Conservation (phyloP, 2,329 filamentous ascomycete species). For the Hypoxylon sp. region DNA sequence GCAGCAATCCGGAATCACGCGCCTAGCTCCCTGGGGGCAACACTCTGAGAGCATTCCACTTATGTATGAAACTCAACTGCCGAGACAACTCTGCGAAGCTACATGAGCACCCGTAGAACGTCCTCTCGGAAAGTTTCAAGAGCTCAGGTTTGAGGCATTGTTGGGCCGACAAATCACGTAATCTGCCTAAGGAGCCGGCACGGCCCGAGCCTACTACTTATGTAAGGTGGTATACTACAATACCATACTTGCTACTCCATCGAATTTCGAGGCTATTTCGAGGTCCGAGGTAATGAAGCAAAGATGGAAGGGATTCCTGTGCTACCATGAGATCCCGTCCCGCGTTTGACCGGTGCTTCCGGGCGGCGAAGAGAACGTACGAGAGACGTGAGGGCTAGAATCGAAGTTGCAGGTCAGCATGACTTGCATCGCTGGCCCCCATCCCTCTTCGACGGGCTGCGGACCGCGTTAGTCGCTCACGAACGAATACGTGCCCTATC, state of each 20-base stretch:
- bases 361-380: slow-evolving; percentile 27
- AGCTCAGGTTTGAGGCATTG: slow-evolving; percentile 4
- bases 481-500: slow-evolving; percentile 30
- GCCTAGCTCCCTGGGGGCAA: slow-evolving; percentile 26
- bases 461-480: slow-evolving; percentile 20
- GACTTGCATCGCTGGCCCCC: slow-evolving; percentile 35
- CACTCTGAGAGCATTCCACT: slow-evolving; percentile 4
- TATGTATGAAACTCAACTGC: slow-evolving; percentile 41
- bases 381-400: slow-evolving; percentile 31
- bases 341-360: slow-evolving; percentile 19
- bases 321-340: slow-evolving; percentile 6
- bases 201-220: slow-evolving; percentile 38
- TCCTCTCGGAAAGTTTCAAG: slow-evolving; percentile 30
- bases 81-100: slow-evolving; percentile 36
- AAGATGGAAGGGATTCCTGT: slow-evolving; percentile 7
- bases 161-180: slow-evolving; percentile 25
- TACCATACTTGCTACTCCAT: slow-evolving; percentile 23
- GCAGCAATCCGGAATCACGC: slow-evolving; percentile 39
- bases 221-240: slow-evolving; percentile 37
- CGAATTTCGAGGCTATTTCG: slow-evolving; percentile 19
- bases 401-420: slow-evolving; percentile 40
- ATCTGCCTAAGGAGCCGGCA: slow-evolving; percentile 18
- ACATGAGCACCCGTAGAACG: slow-evolving; percentile 20
- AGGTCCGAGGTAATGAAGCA: slow-evolving; percentile 5
- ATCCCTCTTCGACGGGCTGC: slow-evolving; percentile 11